These are phyloP conservation scores for Scytalidium lignicola DNA, from an alignment of 2,329 filamentous ascomycete species.

Conservation along the genomic window DNA sequence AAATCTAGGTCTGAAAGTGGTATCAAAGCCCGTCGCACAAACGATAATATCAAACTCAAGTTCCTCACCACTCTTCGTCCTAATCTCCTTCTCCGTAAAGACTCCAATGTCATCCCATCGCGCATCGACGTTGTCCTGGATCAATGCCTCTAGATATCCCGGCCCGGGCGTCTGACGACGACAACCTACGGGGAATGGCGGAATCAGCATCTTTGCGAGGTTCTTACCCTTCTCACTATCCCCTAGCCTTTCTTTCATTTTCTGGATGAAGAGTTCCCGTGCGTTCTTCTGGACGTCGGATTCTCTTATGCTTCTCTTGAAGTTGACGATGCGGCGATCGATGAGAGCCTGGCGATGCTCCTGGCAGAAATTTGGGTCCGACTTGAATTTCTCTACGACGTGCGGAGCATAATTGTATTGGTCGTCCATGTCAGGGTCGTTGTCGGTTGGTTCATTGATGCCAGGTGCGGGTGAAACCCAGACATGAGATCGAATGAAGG, in stretches of 20 bases:
- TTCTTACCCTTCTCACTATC: constrained; percentile 24
- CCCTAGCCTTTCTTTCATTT: constrained; percentile 2
- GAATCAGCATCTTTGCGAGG: constrained; percentile 32
- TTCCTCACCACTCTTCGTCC: constrained; percentile 22
- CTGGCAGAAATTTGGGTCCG: constrained; percentile 34
- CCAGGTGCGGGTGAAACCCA: constrained; percentile 34
- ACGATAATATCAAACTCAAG: constrained; percentile 28
- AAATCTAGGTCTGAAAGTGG: constrained; percentile 27
- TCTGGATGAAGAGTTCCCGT: constrained; percentile 7
- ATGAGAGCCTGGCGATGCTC: constrained; percentile 34
- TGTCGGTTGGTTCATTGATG: constrained; percentile 11
- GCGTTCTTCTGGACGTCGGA: constrained; percentile 1
- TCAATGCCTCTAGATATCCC: constrained; percentile 37
- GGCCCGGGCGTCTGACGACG: constrained; percentile 33
- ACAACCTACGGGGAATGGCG: constrained; percentile 36
- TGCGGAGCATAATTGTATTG: constrained; percentile 28
- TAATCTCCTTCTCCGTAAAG: constrained; percentile 34
- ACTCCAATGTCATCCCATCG: constrained; percentile 35
- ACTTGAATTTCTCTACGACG: constrained; percentile 31
- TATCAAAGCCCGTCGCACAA: constrained; percentile 34
- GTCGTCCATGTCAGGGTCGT: not conserved
- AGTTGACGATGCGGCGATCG: constrained; percentile 3
- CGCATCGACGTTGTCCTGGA: constrained; percentile 40
- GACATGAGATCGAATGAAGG: constrained; percentile 43
- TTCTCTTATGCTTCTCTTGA: not conserved